Conservation (phyloP, 2,329 filamentous ascomycete species). For the Pestalotiopsis sp. region DNA sequence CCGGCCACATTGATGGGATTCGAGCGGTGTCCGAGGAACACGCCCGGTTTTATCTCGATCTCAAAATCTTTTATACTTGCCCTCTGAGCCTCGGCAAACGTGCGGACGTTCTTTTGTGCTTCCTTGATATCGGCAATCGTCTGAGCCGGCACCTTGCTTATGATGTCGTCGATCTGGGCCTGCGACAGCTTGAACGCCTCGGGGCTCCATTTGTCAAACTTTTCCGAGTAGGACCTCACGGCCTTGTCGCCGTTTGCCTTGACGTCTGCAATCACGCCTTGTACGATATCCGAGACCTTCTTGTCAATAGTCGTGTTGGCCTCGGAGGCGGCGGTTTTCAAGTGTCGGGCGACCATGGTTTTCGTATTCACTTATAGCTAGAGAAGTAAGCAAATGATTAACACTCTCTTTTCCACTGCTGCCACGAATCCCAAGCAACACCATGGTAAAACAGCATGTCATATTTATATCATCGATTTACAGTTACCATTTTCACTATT, state of each 20-base stretch:
- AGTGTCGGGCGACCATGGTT: slow-evolving; percentile 24
- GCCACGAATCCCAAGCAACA: background rate
- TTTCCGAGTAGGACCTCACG: slow-evolving; percentile 51
- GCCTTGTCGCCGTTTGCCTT: slow-evolving; percentile 49
- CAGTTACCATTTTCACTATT: background rate
- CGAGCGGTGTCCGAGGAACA: slow-evolving; percentile 54
- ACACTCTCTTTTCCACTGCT: background rate
- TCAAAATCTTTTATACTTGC: slow-evolving; percentile 52
- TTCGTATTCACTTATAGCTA: background rate
- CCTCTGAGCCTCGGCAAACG: slow-evolving; percentile 51
- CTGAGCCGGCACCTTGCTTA: slow-evolving; percentile 47
- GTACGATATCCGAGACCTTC: slow-evolving; percentile 44
- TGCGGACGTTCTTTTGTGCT: slow-evolving; percentile 51
- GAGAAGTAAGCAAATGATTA: background rate
- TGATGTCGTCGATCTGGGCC: slow-evolving; percentile 45
- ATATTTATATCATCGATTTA: background rate
- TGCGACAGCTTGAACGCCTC: slow-evolving; percentile 49
- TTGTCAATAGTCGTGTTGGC: slow-evolving; percentile 25
- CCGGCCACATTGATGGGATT: slow-evolving; percentile 49
- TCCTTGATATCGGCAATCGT: slow-evolving; percentile 40
- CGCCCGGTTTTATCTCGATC: slow-evolving; percentile 51
- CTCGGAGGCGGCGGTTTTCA: slow-evolving; percentile 23
- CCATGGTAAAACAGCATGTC: too few relatives aligned
- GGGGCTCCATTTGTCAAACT: slow-evolving; percentile 58
- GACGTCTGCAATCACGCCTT: slow-evolving; percentile 50